Conservation (phyloP, 164 flowering plant species). For the Liriodendron chinense region DNA sequence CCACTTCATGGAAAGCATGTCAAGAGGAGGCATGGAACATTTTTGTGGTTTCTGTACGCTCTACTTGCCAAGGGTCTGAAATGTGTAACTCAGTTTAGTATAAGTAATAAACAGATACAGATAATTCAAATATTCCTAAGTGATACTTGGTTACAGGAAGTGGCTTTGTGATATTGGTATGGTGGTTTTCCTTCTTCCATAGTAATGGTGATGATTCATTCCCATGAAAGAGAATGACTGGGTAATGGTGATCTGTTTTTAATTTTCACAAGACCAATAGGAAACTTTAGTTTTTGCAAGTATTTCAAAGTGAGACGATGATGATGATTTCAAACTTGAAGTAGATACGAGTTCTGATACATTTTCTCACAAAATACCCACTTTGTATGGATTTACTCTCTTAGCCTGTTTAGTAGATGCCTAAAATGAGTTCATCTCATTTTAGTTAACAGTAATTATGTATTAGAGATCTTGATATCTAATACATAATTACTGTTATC, state of each 20-base stretch:
- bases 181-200: not conserved
- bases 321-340: not conserved
- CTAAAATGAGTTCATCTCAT: too few relatives aligned
- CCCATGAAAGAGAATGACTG: not conserved
- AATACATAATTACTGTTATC: too few relatives aligned
- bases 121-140: not conserved
- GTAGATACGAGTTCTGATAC: too few relatives aligned
- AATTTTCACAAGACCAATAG: not conserved
- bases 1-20: not conserved
- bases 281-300: not conserved
- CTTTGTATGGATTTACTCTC: too few relatives aligned
- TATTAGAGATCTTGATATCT: too few relatives aligned
- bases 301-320: not conserved
- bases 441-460: too few relatives aligned
- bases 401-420: too few relatives aligned
- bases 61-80: not conserved
- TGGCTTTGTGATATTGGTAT: not conserved
- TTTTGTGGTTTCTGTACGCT: not conserved
- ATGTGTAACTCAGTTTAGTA: not conserved
- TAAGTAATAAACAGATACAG: not conserved
- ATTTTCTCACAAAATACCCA: not conserved
- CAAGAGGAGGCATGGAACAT: not conserved
- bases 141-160: not conserved
- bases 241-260: not conserved
- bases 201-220: not conserved